Evolutionary conservation across 306 rosid genomes (phyloP).

Genomic region (Sechiopsis laciniata): DNA sequence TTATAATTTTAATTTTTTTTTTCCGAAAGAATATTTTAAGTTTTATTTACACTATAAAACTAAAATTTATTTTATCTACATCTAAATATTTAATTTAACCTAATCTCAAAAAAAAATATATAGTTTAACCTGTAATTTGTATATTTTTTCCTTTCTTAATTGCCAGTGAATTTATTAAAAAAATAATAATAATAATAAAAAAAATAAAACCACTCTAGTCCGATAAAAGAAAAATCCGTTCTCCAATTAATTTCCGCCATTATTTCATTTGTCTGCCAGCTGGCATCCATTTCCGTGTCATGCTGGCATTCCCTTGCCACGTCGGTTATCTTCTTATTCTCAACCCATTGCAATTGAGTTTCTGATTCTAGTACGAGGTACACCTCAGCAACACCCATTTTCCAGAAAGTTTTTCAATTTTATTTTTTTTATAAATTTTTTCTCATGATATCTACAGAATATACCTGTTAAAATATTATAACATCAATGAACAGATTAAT

Average conservation of each 20-base stretch:
- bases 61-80: no score
- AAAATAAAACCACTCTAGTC: neutral
- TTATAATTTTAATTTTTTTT: no score
- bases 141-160: constrained; percentile 10
- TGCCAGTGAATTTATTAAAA: no score
- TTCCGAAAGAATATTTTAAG: no score
- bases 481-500: no score
- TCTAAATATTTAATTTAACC: no score
- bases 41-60: no score
- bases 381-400: constrained; percentile 15
- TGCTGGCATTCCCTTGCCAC: constrained; percentile 17
- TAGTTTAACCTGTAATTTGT: no score
- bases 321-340: neutral
- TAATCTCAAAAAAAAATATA: no score
- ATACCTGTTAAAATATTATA: no score
- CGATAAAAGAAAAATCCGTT: neutral
- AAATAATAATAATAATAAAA: no score
- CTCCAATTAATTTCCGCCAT: neutral
- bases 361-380: constrained; percentile 3
- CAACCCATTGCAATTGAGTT: neutral
- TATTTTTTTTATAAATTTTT: neutral
- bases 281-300: constrained; percentile 5
- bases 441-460: no score
- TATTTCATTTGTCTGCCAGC: constrained; percentile 11
- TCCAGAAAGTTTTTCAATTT: neutral